These are phyloP conservation scores for Dioscorea zingiberensis DNA, from an alignment of 106 monocot genomes.

Conservation along the genomic window DNA sequence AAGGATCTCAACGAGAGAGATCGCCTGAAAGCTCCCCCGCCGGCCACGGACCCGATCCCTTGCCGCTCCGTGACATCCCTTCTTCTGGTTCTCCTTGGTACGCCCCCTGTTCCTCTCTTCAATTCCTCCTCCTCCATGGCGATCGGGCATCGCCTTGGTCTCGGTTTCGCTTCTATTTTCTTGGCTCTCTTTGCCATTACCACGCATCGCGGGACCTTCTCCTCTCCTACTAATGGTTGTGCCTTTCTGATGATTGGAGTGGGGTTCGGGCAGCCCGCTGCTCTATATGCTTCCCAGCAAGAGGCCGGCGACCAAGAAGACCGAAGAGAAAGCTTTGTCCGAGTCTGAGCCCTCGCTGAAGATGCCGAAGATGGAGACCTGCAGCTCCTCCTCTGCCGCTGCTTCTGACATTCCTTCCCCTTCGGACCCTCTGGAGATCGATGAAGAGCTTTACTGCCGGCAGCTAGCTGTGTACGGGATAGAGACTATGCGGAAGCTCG, in stretches of 20 bases:
- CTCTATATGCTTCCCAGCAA: conserved; percentile 76
- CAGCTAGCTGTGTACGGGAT: conserved; percentile 85
- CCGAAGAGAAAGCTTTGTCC: background rate
- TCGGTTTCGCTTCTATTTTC: background rate
- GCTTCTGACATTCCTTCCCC: too few species aligned
- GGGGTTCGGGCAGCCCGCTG: conserved; percentile 21
- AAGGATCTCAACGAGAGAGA: too few species aligned
- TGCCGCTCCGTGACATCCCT: too few species aligned
- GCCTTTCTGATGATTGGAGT: conserved; percentile 16
- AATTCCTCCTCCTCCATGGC: background rate
- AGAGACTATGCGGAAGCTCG: conserved; percentile 75
- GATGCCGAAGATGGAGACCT: conserved; percentile 18
- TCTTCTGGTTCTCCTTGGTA: too few species aligned
- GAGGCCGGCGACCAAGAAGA: conserved; percentile 33
- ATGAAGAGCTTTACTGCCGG: conserved; percentile 80
- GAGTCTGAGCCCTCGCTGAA: conserved; percentile 10
- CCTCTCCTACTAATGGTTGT: background rate
- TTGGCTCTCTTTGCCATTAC: background rate
- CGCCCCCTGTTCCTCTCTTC: too few species aligned
- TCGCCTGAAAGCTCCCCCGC: too few species aligned
- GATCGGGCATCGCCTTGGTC: background rate
- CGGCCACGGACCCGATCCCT: too few species aligned
- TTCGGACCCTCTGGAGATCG: conserved; percentile 38
- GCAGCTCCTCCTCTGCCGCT: background rate
- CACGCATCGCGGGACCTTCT: background rate